Base-by-base conservation (phyloP, 2,329 filamentous ascomycete species). In the Fusarium mundagurra region DNA sequence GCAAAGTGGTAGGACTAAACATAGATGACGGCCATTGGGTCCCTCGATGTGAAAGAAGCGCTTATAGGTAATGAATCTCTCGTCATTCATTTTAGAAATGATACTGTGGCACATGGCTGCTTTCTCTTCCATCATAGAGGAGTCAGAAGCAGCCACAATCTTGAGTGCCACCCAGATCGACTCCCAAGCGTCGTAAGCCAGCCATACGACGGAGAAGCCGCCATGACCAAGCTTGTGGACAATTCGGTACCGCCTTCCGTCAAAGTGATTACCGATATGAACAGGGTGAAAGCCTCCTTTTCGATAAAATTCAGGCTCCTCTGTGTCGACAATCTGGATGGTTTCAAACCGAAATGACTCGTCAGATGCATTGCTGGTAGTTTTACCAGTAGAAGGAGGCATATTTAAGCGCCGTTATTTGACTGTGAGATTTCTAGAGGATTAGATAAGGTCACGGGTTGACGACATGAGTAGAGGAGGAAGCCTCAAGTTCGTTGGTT, bases 21-120 rank as follows among this genome's bases (percentile, higher is more conserved):
- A 67, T 17, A 67, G 16, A 24, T 64, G 59, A 5, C 51, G 33
- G 20, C 64, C 64, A 29, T 64, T 64, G 2, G 59, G 64, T 3
- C 64, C 59, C 3, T 53, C 31, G n/a, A 58, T 58, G 43, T 64
- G 51, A 18, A 64, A 58, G 22, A 58, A 64, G 22, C 64, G 59
- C 10, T 22, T 31, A 4, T 58, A 64, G 4, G 59, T 51, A 1
- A 64, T 0, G 14, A 64, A 51, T 8, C 29, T 22, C 1, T 22
- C 20, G 18, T 62, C 43, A 4, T 29, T 1, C 16, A 31, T 44
- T 1, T 11, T 17, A 0, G 36, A 63, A 14, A 34, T 44, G 3
- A 63, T 57, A 0, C 7, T 41, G n/a, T 63, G 29, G 0, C 31
- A 50, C 39, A 67, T 47, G 5, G 36, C 7, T 13, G 24, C 45